Base-by-base conservation (phyloP, 257 asterid species). In the Petunia axillaris region DNA sequence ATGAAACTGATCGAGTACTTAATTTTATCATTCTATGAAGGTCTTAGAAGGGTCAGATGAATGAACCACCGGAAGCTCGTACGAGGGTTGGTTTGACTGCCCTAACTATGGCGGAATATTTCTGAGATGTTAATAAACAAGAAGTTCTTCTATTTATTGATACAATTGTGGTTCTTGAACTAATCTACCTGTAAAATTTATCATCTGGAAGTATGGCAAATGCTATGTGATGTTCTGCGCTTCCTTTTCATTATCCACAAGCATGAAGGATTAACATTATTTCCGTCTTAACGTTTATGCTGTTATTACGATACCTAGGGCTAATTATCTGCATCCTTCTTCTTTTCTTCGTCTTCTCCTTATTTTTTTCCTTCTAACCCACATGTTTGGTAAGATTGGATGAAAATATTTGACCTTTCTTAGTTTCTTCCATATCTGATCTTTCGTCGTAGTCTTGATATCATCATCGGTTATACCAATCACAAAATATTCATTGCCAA, bases 231-330 rank as follows among this genome's bases (percentile, higher is more conserved):
- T 38, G 4, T 14, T 38, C 36, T 39, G 50, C 48, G 38, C 39
- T 64, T 64, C 60, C 62, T 35, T 37, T 10, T 73, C 62, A 35
- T 70, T 70, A 1, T 73, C 11, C 78, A 50, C 59, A 73, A 73
- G 78, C 63, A 25, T 73, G 41, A 4, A 16, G 3, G 77, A 5
- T 11, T 39, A 16, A 46, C 59, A 46, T 70, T 48, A 41, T 70
- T 70, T 70, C 77, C 10, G 43, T 39, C 25, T 25, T 46, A 25
- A 9, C 10, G 2, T 70, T 70, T 70, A 44, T 70, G 25, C 1
- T 37, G 25, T 25, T 70, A 25, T 46, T 25, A 70, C 25, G 77
- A 70, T 70, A 46, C 77, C 43, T 70, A 70, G 11, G 59, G 1
- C 5, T 46, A 70, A 25, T 25, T 46, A 9, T 70, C 16, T 70